Percentiles rank a stretch among this genome's conserved stretches.
phyloP scores from a whole-genome alignment of 306 rosid species.

The Pyrus bretschneideri region DNA sequence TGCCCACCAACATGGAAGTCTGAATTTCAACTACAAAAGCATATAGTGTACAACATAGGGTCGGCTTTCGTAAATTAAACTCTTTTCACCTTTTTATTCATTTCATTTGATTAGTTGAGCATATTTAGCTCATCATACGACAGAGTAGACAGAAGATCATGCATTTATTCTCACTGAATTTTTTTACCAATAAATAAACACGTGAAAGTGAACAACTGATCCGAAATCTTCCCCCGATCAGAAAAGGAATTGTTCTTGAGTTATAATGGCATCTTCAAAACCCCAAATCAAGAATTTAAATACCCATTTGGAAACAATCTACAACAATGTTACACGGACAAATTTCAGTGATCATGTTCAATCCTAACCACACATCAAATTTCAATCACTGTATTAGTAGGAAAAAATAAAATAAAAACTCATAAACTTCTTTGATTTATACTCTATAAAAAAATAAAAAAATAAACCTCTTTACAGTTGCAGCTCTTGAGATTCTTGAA shows the following conservation, averaged over 20 bases:
- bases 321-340: too few relatives aligned
- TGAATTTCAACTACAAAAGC: too few relatives aligned
- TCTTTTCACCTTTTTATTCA: too few relatives aligned
- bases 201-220: too few relatives aligned
- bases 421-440: background rate
- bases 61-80: too few relatives aligned
- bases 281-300: background rate
- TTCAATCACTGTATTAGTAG: background rate
- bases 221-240: background rate
- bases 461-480: background rate
- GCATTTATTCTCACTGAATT: too few relatives aligned
- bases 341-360: background rate
- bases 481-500: background rate
- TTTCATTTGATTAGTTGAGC: too few relatives aligned
- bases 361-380: background rate
- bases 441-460: background rate
- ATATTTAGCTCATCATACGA: too few relatives aligned
- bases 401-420: background rate
- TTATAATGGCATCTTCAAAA: background rate
- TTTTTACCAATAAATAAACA: too few relatives aligned
- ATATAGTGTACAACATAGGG: too few relatives aligned
- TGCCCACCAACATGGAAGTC: too few relatives aligned
- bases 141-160: too few relatives aligned
- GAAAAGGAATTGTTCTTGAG: background rate
- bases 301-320: background rate